Evolutionary conservation across 2,329 filamentous ascomycete species (phyloP), one percentile per base, ranked within the genome.

Genomic region (Aspergillus eucalypticola): DNA sequence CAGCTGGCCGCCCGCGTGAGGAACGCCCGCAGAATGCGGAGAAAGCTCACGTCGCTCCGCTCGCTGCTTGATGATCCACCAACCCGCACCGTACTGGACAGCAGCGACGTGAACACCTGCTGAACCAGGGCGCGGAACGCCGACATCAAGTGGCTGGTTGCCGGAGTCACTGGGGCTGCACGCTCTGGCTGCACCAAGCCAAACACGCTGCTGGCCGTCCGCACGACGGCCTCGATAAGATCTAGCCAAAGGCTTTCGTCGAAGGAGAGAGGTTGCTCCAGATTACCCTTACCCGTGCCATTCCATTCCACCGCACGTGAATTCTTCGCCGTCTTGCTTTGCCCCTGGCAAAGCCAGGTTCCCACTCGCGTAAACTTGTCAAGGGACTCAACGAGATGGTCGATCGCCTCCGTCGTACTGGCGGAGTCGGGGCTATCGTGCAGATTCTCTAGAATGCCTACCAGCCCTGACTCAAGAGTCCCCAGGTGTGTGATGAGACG

Each of bases 291-390:
- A 59, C 60, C 75, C 56, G 66, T 76, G 68, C 64, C 75, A 67
- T 67, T 76, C 66, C 65, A 71, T 59, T 65, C 71, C 46, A 65
- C 62, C 10, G 66, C 58, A 17, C 69, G 69, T 11, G 69, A 66
- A 29, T 69, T 70, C 52, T 73, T 72, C 60, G 79, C 82, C 5
- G 83, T 84, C 69, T 89, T 90, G 52, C 86, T 91, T 72, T 96
- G 92, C 1, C 89, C 87, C 75, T 96, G 91, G 68, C 95, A 98
- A 11, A 99, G 81, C 95, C 95, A 99, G 54, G 96, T 94, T 13
- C 96, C 95, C 1, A 99, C 91, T 64, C 92, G 89, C 1, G 89
- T 87, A 76, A 96, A 98, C 73, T 96, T 97, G 62, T 96, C 88
- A 17, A 99, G 79, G 0, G 89, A 88, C 59, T 87, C 85, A 3